Conservation (phyloP, 164 flowering plant genomes). For the Warburgia ugandensis region DNA sequence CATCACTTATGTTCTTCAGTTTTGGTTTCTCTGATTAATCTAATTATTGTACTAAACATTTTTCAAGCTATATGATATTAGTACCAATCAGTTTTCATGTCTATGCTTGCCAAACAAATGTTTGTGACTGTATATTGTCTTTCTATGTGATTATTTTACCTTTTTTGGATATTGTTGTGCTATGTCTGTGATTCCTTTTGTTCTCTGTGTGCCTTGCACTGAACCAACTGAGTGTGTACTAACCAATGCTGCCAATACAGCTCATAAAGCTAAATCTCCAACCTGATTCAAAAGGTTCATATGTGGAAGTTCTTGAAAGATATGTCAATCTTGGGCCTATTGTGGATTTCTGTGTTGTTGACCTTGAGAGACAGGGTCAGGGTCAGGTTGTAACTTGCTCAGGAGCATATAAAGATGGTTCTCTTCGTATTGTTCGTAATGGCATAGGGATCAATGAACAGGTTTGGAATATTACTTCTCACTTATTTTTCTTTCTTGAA, state of each 20-base stretch:
- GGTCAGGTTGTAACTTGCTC: slow-evolving; percentile 99
- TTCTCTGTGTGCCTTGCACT: no score
- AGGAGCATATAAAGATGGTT: slow-evolving; percentile 98
- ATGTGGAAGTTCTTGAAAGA: slow-evolving; percentile 89
- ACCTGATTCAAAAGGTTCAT: slow-evolving; percentile 93
- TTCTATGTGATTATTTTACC: no score
- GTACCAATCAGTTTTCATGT: no score
- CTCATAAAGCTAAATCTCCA: slow-evolving; percentile 85
- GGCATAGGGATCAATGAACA: slow-evolving; percentile 99
- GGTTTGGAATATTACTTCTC: slow-evolving; percentile 26
- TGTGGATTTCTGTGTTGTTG: slow-evolving; percentile 96
- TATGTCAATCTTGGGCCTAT: slow-evolving; percentile 97
- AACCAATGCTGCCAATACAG: slow-evolving; percentile 33
- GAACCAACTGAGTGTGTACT: not conserved
- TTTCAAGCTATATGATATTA: no score
- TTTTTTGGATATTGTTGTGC: no score
- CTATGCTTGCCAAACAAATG: no score
- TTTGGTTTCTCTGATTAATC: no score
- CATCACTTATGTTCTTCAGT: no score
- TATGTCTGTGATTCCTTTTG: no score
- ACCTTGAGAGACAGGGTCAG: slow-evolving; percentile 98
- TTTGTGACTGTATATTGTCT: no score
- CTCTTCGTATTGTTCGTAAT: slow-evolving; percentile 94
- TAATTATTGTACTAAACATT: no score
- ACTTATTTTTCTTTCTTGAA: not conserved